Percentiles rank a stretch among this genome's conserved stretches.
Evolutionary conservation across 2,329 filamentous ascomycete genomes (phyloP).

Genomic region (Boeremia exigua): DNA sequence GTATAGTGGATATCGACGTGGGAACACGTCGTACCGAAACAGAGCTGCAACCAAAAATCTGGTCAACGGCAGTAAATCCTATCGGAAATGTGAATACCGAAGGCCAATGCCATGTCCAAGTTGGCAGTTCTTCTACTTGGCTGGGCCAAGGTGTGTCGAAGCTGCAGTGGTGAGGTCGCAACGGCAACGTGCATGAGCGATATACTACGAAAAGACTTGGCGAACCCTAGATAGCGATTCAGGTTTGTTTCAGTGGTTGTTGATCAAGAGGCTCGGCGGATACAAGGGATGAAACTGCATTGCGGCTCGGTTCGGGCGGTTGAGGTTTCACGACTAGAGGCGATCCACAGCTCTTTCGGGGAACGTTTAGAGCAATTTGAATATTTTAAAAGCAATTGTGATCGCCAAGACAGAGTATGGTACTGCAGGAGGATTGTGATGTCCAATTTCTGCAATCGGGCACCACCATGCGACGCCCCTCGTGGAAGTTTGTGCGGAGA

Average conservation of each 20-base stretch:
- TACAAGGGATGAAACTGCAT: constrained; percentile 4
- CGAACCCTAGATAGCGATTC: background rate
- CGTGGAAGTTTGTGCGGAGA: background rate
- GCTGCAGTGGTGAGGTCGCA: background rate
- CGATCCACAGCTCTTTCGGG: background rate
- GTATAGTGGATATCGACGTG: background rate
- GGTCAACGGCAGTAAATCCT: background rate
- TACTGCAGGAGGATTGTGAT: too few species aligned
- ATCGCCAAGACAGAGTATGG: background rate
- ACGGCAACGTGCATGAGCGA: background rate
- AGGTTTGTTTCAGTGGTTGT: constrained; percentile 1
- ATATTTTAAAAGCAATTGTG: background rate
- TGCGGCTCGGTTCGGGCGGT: constrained; percentile 2
- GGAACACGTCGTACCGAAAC: constrained; percentile 5
- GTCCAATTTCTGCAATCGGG: background rate
- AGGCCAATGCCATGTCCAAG: background rate
- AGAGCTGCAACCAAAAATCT: background rate
- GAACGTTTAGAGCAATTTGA: background rate
- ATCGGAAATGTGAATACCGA: background rate
- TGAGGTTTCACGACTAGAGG: background rate
- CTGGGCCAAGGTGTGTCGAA: constrained; percentile 1
- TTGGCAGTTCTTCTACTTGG: background rate
- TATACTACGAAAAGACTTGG: background rate
- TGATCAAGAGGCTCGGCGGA: constrained; percentile 1
- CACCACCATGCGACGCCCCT: too few species aligned